Evolutionary conservation across 2,329 filamentous ascomycete genomes (phyloP).

Genomic region (Cladosporium sp.): DNA sequence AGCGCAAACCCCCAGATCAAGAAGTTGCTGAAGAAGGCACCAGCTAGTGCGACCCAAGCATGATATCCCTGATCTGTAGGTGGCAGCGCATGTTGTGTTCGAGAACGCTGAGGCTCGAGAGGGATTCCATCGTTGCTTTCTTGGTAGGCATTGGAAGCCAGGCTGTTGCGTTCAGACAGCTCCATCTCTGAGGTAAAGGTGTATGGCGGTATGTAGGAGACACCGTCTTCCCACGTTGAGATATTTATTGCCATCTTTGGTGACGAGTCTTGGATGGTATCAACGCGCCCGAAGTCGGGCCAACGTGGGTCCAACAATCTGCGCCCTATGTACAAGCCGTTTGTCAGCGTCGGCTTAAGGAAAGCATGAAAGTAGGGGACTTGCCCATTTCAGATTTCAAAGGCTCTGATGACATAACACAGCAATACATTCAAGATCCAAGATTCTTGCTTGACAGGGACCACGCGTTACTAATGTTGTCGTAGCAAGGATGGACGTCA

Average conservation of each 20-base stretch:
- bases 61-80: slow-evolving; percentile 33
- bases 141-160: not conserved
- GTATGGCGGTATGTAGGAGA: not conserved
- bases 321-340: not conserved
- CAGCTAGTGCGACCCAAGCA: slow-evolving; percentile 46
- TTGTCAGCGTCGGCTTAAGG: too few relatives aligned
- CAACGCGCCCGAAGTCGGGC: not conserved
- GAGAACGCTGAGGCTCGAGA: not conserved
- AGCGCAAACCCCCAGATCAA: slow-evolving; percentile 17
- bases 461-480: too few relatives aligned
- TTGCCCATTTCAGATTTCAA: too few relatives aligned
- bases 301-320: not conserved
- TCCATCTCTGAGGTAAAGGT: not conserved
- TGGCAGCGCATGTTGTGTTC: slow-evolving; percentile 20
- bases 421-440: too few relatives aligned
- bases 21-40: slow-evolving; percentile 30
- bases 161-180: not conserved
- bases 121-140: not conserved
- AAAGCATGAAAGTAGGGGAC: too few relatives aligned
- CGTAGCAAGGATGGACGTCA: too few relatives aligned
- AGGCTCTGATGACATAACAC: too few relatives aligned
- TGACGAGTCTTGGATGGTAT: not conserved
- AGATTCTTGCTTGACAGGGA: too few relatives aligned
- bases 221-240: not conserved
- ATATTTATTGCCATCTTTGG: not conserved